Percentiles rank a stretch among this genome's conserved stretches.
These are phyloP conservation scores for Aspergillus eucalypticola DNA, from an alignment of 2,329 filamentous ascomycete genomes.

Conservation along the genomic window DNA sequence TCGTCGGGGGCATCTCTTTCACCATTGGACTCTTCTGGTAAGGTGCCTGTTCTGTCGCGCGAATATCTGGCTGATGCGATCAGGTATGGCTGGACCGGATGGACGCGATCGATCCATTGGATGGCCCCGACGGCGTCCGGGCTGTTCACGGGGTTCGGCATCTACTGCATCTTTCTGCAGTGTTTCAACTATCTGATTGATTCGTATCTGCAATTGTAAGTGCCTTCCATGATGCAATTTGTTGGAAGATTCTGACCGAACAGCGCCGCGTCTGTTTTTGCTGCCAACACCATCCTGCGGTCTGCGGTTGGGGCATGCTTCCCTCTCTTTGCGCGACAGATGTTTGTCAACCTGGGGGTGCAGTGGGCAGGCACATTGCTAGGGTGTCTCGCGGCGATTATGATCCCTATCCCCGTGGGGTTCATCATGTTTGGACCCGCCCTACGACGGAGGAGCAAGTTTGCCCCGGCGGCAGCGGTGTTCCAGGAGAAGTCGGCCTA, in stretches of 20 bases:
- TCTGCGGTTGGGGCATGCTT: slow-evolving; percentile 39
- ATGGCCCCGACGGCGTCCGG: slow-evolving; percentile 38
- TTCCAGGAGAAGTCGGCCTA: slow-evolving; percentile 17
- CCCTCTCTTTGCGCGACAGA: slow-evolving; percentile 39
- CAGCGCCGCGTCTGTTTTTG: slow-evolving; percentile 41
- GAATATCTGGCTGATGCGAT: not conserved
- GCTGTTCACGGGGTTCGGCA: slow-evolving; percentile 34
- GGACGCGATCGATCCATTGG: slow-evolving; percentile 35
- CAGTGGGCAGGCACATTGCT: slow-evolving; percentile 43
- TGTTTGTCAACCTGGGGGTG: slow-evolving; percentile 40
- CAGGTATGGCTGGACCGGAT: slow-evolving; percentile 38
- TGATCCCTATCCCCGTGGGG: slow-evolving; percentile 41
- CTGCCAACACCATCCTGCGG: slow-evolving; percentile 42
- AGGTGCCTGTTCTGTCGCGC: not conserved
- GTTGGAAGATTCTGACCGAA: slow-evolving; percentile 11
- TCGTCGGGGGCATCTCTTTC: slow-evolving; percentile 36
- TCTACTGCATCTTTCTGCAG: slow-evolving; percentile 37
- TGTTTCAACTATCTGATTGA: slow-evolving; percentile 43
- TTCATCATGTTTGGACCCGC: slow-evolving; percentile 35
- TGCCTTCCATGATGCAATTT: slow-evolving; percentile 1
- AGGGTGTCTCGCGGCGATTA: slow-evolving; percentile 37
- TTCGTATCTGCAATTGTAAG: slow-evolving; percentile 43
- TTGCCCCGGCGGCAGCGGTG: slow-evolving; percentile 22
- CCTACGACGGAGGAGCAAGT: slow-evolving; percentile 32
- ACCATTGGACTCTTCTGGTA: slow-evolving; percentile 40